Percentiles rank a stretch among this genome's conserved stretches.
Conservation (phyloP, 2,329 filamentous ascomycete species). For the Ascocoryne sarcoides region DNA sequence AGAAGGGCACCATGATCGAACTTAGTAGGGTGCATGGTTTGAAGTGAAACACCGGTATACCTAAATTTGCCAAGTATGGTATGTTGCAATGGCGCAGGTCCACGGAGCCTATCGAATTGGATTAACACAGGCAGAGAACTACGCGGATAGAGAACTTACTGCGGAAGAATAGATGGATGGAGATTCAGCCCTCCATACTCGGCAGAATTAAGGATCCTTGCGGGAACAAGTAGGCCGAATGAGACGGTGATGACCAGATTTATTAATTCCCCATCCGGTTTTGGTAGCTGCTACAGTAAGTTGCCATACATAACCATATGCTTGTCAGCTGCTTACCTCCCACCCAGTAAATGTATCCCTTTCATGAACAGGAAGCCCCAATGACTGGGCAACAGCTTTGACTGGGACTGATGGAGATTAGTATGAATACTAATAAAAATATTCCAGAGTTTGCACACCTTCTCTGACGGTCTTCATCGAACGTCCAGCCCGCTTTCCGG, state of each 20-base stretch:
- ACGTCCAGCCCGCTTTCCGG: slow-evolving; percentile 69
- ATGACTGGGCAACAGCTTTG: slow-evolving; percentile 50
- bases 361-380: slow-evolving; percentile 62
- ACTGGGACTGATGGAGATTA: slow-evolving; percentile 56
- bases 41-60: slow-evolving; percentile 69
- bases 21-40: slow-evolving; percentile 66
- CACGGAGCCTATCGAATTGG: slow-evolving; percentile 55
- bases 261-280: slow-evolving; percentile 35
- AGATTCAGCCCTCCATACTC: slow-evolving; percentile 87
- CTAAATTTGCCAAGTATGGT: slow-evolving; percentile 57
- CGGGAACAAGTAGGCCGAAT: slow-evolving; percentile 83
- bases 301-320: neutral
- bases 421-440: neutral
- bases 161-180: slow-evolving; percentile 83
- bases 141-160: slow-evolving; percentile 41
- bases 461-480: slow-evolving; percentile 48
- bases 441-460: slow-evolving; percentile 13
- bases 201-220: slow-evolving; percentile 58
- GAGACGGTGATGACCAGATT: slow-evolving; percentile 89
- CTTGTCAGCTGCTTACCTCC: slow-evolving; percentile 45
- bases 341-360: slow-evolving; percentile 77
- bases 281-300: slow-evolving; percentile 40
- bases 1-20: slow-evolving; percentile 79
- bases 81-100: slow-evolving; percentile 79
- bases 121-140: slow-evolving; percentile 3